These are phyloP conservation scores for Penicillium sp. DNA, from an alignment of 2,329 filamentous ascomycete species.

Conservation along the genomic window DNA sequence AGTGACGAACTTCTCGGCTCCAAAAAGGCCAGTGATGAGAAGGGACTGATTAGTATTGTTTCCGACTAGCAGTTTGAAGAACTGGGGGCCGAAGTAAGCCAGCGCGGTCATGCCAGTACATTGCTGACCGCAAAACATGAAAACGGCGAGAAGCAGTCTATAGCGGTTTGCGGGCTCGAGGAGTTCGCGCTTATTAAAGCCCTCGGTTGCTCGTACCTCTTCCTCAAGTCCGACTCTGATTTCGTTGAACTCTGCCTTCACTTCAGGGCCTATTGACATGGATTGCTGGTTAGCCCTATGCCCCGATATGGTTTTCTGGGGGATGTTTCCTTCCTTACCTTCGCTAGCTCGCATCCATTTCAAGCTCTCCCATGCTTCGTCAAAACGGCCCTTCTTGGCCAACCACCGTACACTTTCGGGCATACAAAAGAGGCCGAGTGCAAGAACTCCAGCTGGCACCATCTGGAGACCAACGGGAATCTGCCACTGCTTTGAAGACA, in stretches of 20 bases:
- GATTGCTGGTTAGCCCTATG: constrained; percentile 11
- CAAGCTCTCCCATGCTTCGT: constrained; percentile 49
- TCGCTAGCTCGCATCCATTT: constrained; percentile 48
- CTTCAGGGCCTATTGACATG: constrained; percentile 33
- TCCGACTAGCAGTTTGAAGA: constrained; percentile 50
- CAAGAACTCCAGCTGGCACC: constrained; percentile 48
- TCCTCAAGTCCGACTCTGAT: constrained; percentile 26
- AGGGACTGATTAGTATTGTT: constrained; percentile 45
- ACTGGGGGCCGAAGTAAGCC: constrained; percentile 50
- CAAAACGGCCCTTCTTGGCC: constrained; percentile 47
- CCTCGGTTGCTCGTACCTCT: constrained; percentile 40
- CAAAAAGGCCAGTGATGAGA: constrained; percentile 52
- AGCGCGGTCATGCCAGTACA: constrained; percentile 53
- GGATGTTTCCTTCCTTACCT: constrained; percentile 24
- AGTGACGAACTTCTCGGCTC: constrained; percentile 51
- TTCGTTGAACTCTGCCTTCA: constrained; percentile 46
- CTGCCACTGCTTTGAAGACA: constrained; percentile 50
- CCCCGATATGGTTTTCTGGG: neutral
- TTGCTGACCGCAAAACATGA: constrained; percentile 51
- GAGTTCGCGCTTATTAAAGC: constrained; percentile 48
- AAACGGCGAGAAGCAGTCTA: constrained; percentile 48
- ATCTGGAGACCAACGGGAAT: constrained; percentile 50
- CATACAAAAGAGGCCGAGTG: constrained; percentile 49
- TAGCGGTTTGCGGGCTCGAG: constrained; percentile 48
- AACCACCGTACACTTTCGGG: constrained; percentile 52